These are phyloP conservation scores for Globisporangium parvum DNA, from an alignment of 352 stramenopile species.

Conservation along the genomic window DNA sequence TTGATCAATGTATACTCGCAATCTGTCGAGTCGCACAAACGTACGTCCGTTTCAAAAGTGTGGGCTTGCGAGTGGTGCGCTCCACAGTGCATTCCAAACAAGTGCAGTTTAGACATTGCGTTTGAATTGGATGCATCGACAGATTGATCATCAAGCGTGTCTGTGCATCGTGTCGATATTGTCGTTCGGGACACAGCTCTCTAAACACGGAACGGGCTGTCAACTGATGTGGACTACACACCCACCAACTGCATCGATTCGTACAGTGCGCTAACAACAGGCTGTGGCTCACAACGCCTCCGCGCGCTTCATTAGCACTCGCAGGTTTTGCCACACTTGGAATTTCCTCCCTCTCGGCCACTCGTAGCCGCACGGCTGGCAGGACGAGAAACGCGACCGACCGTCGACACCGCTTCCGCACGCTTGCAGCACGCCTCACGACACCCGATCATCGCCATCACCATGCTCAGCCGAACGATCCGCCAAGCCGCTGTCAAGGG, in stretches of 20 bases:
- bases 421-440: not conserved
- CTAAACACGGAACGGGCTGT: no score
- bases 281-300: not conserved
- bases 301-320: not conserved
- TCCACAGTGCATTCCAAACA: not conserved
- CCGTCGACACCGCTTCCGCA: not conserved
- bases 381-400: conserved; percentile 5
- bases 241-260: no score
- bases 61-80: not conserved
- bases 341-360: not conserved
- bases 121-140: no score
- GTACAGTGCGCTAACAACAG: no score
- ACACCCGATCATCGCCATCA: not conserved
- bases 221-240: no score
- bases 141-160: no score
- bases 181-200: no score
- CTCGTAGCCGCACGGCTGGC: not conserved
- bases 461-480: conserved; percentile 59
- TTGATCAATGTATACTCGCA: not conserved
- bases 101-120: no score
- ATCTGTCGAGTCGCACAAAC: not conserved
- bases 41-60: not conserved
- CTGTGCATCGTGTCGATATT: no score
- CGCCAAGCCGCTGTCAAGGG: conserved; percentile 34
- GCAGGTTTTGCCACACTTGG: no score